Conservation (phyloP, 306 rosid species). For the Inga leiocalycina region DNA sequence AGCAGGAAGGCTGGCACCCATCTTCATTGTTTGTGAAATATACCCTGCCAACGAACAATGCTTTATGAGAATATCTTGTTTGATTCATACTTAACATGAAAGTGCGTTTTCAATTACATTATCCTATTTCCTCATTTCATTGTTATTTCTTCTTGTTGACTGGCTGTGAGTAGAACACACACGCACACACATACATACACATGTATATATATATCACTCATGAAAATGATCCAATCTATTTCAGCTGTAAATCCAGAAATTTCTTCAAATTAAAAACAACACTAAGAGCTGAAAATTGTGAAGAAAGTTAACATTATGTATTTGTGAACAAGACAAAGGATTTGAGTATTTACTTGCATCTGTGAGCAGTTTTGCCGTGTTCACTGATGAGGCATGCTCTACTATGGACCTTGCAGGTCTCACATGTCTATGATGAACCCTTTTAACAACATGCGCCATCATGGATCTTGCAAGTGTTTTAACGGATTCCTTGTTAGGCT, state of each 20-base stretch:
- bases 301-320: background rate
- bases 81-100: background rate
- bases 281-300: background rate
- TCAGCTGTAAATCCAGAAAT: background rate
- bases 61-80: background rate
- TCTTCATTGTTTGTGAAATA: slow-evolving; percentile 90
- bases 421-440: slow-evolving; percentile 18
- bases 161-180: background rate
- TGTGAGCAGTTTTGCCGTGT: slow-evolving; percentile 83
- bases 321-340: slow-evolving; percentile 29
- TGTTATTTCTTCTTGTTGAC: background rate
- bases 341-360: slow-evolving; percentile 77
- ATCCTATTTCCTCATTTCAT: background rate
- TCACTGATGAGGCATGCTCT: slow-evolving; percentile 58
- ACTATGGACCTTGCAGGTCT: slow-evolving; percentile 51
- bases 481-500: slow-evolving; percentile 40
- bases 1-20: slow-evolving; percentile 85
- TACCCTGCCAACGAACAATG: slow-evolving; percentile 52
- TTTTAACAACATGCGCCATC: slow-evolving; percentile 36
- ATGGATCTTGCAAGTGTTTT: slow-evolving; percentile 40
- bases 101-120: slow-evolving; percentile 18
- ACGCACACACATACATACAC: no score
- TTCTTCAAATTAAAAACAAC: background rate
- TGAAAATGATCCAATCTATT: slow-evolving; percentile 9
- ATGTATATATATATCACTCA: background rate